Evolutionary conservation across 345 rosid species (phyloP), one percentile per base, ranked within the genome.

Genomic region (Gossypium herbaceum): DNA sequence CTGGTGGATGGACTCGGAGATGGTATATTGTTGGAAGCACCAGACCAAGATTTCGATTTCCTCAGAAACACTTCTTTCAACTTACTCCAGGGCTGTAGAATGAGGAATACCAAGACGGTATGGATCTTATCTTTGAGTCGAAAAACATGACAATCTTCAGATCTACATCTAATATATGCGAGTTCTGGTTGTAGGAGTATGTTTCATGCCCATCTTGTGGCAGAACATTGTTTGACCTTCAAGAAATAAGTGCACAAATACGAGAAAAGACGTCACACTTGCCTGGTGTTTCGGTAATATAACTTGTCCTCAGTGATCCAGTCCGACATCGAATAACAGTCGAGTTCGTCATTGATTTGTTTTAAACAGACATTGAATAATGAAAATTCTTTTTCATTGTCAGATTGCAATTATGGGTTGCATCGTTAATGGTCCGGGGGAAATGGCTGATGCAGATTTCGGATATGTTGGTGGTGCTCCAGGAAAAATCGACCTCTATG

Each of bases 381-480:
- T 50, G 48, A 51, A 41, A 8, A 12, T 41, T 52, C 20, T 25
- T 34, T 57, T 55, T 65, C 20, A 51, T 45, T 67, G 8, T 48
- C 85, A 92, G 98, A 94, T 94, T 24, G 97, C 97, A 39, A 94
- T 94, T 78, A 94, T 94, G 98, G 98, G 97, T 74, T 95, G 98
- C 90, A 95, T 95, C 15, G 99, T 95, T 68, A 95, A 93, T 70
- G 99, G 99, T 59, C 98, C 99, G 0, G 99, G 99, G 22, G 98
- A 95, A 88, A 95, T 93, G 99, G 99, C 98, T 55, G 99, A 95
- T 79, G 99, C 99, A 57, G 99, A 93, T 81, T 95, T 95, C 25
- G 98, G 98, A 8, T 95, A 95, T 45, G 98, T 95, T 2, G 99
- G 99, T 9, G 99, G 98, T 25, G 89, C 97, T 76, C 99, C 98